Conservation (phyloP, 257 asterid species). For the Solanum infundibuliforme region DNA sequence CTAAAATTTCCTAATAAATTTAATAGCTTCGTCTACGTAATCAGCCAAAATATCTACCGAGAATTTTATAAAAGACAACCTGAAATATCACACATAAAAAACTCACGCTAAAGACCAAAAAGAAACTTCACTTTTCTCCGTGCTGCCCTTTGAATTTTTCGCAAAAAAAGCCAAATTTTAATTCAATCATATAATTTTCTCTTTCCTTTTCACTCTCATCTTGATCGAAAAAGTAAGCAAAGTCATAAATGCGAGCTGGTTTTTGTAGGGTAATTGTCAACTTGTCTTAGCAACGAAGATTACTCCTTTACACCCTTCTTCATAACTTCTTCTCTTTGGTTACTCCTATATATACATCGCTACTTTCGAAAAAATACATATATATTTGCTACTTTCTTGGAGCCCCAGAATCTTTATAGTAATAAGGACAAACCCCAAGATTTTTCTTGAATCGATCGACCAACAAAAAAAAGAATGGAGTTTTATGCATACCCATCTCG, state of each 20-base stretch:
- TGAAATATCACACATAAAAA: neutral
- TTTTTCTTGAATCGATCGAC: neutral
- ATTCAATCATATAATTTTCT: neutral
- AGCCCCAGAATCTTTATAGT: neutral
- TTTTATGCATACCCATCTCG: slow-evolving; percentile 61
- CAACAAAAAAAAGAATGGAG: slow-evolving; percentile 40
- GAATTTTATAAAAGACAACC: neutral
- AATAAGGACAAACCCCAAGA: neutral
- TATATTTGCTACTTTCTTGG: neutral
- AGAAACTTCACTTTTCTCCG: neutral
- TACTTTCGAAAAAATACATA: neutral
- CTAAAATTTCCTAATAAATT: neutral
- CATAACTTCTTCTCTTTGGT: neutral
- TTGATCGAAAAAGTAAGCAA: neutral
- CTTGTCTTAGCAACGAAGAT: neutral
- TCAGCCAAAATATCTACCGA: neutral
- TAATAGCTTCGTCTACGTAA: neutral
- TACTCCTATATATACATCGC: neutral
- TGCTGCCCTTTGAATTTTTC: neutral
- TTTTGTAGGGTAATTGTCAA: neutral
- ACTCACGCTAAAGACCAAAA: neutral
- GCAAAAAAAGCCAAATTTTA: neutral
- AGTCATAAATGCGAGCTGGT: neutral
- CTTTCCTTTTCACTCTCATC: neutral
- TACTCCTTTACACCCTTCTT: neutral